A percentile compares a stretch with the other conserved stretches of the same genome.
Conservation (phyloP, 2,329 filamentous ascomycete species). For the Trichoderma gracile region DNA sequence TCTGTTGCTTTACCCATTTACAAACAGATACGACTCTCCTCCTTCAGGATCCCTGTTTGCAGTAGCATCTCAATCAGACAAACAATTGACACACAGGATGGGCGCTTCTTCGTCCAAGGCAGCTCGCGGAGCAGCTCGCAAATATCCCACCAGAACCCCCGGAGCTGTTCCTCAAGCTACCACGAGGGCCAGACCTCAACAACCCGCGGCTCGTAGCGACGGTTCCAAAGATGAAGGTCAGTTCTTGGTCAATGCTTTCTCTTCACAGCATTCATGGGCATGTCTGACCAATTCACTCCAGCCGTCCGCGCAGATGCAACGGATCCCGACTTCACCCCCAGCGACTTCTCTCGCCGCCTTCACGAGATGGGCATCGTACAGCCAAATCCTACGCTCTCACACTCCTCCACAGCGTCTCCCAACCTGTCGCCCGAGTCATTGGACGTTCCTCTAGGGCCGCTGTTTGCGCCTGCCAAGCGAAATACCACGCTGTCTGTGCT, state of each 20-base stretch:
- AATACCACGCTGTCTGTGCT: constrained; percentile 54
- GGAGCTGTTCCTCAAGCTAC: constrained; percentile 31
- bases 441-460: constrained; percentile 31
- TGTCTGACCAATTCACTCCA: constrained; percentile 29
- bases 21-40: background rate
- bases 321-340: constrained; percentile 45
- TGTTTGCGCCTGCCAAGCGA: constrained; percentile 36
- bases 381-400: constrained; percentile 55
- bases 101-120: constrained; percentile 27
- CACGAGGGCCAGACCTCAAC: constrained; percentile 27
- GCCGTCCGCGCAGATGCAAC: constrained; percentile 44
- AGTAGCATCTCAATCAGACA: background rate
- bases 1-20: background rate
- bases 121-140: constrained; percentile 37
- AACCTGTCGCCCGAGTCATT: constrained; percentile 26
- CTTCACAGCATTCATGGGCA: background rate
- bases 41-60: background rate
- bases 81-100: background rate
- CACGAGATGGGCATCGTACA: constrained; percentile 56
- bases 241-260: background rate
- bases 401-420: constrained; percentile 48
- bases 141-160: constrained; percentile 46
- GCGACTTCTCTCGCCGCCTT: constrained; percentile 54
- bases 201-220: constrained; percentile 21
- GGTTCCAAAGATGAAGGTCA: constrained; percentile 31